These are phyloP conservation scores for Aspergillus luchuensis DNA, from an alignment of 2,329 filamentous ascomycete genomes.

Conservation along the genomic window DNA sequence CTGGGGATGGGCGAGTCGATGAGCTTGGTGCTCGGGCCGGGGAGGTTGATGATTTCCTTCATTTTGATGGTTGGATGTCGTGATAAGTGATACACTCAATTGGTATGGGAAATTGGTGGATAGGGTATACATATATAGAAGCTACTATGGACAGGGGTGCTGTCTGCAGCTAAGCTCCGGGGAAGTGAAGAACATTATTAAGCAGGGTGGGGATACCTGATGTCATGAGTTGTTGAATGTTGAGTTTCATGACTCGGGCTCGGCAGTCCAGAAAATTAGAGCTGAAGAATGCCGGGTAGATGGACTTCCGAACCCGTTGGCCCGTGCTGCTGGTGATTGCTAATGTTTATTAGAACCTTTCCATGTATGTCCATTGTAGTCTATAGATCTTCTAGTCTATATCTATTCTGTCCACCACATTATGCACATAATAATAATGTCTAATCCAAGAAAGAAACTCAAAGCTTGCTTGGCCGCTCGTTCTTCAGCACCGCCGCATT, in stretches of 20 bases:
- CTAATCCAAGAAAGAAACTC: conserved; percentile 10
- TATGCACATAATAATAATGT: background rate
- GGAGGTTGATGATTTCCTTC: conserved; percentile 17
- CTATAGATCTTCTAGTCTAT: conserved; percentile 4
- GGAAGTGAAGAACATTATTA: background rate
- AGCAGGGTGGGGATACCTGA: background rate
- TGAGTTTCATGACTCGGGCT: background rate
- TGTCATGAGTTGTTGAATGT: background rate
- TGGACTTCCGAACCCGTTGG: background rate
- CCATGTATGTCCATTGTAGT: background rate
- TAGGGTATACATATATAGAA: background rate
- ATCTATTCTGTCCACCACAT: background rate
- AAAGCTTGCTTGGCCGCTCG: conserved; percentile 45
- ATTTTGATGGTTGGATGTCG: background rate
- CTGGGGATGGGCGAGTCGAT: conserved; percentile 35
- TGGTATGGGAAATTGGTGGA: background rate
- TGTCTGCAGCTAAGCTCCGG: too few relatives aligned
- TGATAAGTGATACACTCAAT: background rate
- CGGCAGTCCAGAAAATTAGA: background rate
- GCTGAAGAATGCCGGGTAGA: background rate
- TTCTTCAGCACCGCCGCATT: conserved; percentile 63
- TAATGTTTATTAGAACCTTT: background rate
- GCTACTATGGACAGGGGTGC: too few relatives aligned
- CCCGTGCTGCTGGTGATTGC: background rate
- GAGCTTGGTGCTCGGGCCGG: conserved; percentile 10